Conservation (phyloP, 1,284 basidiomycete genomes). For the Melampsora americana region DNA sequence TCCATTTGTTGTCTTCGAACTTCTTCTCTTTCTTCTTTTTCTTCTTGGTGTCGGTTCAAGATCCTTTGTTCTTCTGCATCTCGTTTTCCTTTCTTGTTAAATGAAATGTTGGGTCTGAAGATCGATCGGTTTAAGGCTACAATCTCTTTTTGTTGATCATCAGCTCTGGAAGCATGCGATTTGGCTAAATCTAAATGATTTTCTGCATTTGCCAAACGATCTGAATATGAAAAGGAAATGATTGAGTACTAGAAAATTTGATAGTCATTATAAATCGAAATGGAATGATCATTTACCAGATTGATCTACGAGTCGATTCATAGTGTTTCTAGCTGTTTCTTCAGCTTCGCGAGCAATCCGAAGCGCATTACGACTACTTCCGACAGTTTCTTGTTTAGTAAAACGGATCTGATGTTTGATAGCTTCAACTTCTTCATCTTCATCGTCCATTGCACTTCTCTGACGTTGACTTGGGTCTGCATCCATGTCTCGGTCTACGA, state of each 20-base stretch:
- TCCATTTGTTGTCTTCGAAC: constrained; percentile 80
- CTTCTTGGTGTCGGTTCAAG: constrained; percentile 80
- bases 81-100: constrained; percentile 88
- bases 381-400: constrained; percentile 88
- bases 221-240: constrained; percentile 47
- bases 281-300: constrained; percentile 65
- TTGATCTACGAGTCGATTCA: constrained; percentile 84
- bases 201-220: constrained; percentile 83
- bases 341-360: constrained; percentile 90
- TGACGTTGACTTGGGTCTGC: not conserved
- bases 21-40: constrained; percentile 78
- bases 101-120: constrained; percentile 84
- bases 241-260: not conserved
- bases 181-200: constrained; percentile 91
- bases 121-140: constrained; percentile 91
- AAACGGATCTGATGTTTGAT: constrained; percentile 90
- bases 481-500: constrained; percentile 33
- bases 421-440: constrained; percentile 62
- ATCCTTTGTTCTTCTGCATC: constrained; percentile 85
- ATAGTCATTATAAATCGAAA: not conserved
- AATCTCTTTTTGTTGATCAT: constrained; percentile 89
- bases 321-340: constrained; percentile 84
- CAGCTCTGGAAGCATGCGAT: constrained; percentile 79
- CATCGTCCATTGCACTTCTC: constrained; percentile 1
- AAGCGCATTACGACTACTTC: constrained; percentile 85